Evolutionary conservation across 1,139 yeast genomes (phyloP), one percentile per base, ranked within the genome.

Genomic region (Eremothecium coryli): DNA sequence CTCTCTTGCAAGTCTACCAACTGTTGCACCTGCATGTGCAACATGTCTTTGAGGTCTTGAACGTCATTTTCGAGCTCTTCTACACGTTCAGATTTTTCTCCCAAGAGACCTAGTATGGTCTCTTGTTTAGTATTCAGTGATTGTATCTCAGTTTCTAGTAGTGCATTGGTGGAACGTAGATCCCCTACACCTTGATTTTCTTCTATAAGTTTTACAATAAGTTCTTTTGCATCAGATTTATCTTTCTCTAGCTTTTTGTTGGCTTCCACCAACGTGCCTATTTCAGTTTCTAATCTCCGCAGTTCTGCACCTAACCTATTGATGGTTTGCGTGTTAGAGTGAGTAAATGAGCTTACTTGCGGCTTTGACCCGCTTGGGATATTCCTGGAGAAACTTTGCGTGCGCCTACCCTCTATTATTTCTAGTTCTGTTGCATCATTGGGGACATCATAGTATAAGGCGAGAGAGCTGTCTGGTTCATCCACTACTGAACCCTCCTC

Each of bases 21-120:
- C 49, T 86, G 93, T 55, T 84, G 93, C 21, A 86, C 90, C 57
- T 90, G 98, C 42, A 72, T 70, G 41, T 74, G 70, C 54, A 86
- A 73, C 64, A 88, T 65, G 26, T 81, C 88, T 58, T 88, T 90
- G 58, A 90, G 65, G 56, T 90, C 99, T 5, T 67, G 70, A 11
- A 93, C 90, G 52, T 90, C 99, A 4, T 94, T 95, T 44, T 69
- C 68, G 35, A 93, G 65, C 58, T 90, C 98, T 38, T 78, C 82
- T 5, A 84, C 90, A 44, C 68, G 70, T 55, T 93, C 98, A 10
- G 86, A 71, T 54, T 88, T 86, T 50, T 88, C 96, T 4, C 96
- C 96, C 13, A 88, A 67, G 43, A 85, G 59, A 48, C 80, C 84
- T 40, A 88, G 61, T 41, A 90, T 73, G 3, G 78, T 70, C 37